Percentiles rank a stretch among this genome's conserved stretches.
phyloP scores from a whole-genome alignment of 768 basidiomycete species.

The Neoboletus subvelutipes region DNA sequence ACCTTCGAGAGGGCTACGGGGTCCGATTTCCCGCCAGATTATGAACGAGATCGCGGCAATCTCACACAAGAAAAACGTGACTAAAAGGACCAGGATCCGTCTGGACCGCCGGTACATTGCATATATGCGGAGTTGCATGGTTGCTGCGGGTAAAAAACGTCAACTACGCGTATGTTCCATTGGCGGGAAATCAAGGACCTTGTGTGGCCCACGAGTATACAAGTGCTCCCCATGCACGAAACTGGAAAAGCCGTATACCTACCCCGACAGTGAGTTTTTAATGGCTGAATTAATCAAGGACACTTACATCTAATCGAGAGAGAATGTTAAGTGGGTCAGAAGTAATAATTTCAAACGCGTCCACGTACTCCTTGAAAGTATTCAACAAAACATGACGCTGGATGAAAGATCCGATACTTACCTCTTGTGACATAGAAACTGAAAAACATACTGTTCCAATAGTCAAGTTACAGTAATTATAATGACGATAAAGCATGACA shows the following conservation, averaged over 20 bases:
- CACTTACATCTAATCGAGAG: conserved; percentile 22
- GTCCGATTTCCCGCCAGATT: conserved; percentile 30
- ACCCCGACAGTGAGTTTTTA: neutral
- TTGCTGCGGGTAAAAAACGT: conserved; percentile 18
- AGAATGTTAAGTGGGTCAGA: neutral
- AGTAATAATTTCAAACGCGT: neutral
- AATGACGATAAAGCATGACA: neutral
- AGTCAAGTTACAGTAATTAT: neutral
- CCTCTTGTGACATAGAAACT: conserved; percentile 15
- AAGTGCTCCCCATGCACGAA: conserved; percentile 35
- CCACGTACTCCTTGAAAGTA: conserved; percentile 24
- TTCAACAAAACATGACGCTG: conserved; percentile 1
- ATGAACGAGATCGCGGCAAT: conserved; percentile 23
- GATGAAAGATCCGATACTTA: conserved; percentile 3
- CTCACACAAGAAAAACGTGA: conserved; percentile 24
- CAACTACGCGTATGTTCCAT: neutral
- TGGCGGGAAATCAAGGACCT: conserved; percentile 15
- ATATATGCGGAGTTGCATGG: conserved; percentile 35
- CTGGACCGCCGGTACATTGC: conserved; percentile 32
- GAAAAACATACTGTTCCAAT: conserved; percentile 23
- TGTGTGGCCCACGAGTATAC: conserved; percentile 33
- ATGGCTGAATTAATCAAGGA: neutral
- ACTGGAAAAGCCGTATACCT: conserved; percentile 30
- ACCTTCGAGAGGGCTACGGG: conserved; percentile 24
- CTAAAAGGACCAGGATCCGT: conserved; percentile 17